Evolutionary conservation across 1,284 basidiomycete genomes (phyloP).

Genomic region (Ceratobasidium sp.): DNA sequence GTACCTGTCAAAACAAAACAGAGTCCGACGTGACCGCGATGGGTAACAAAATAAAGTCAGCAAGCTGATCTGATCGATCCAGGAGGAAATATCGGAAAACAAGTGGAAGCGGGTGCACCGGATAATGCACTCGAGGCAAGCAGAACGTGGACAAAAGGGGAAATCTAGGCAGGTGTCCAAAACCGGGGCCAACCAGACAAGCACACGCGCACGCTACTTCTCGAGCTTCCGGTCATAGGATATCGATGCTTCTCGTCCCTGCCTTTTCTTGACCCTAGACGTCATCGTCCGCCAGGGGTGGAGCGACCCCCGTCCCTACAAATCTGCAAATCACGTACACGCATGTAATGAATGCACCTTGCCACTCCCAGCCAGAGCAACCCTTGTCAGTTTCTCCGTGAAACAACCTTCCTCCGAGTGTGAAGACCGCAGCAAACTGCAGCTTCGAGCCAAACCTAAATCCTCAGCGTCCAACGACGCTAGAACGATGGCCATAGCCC

Average conservation of each 20-base stretch:
- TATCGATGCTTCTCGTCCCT: background rate
- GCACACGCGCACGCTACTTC: background rate
- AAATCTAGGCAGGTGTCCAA: background rate
- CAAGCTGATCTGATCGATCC: background rate
- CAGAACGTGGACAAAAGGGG: background rate
- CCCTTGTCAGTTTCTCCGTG: no score
- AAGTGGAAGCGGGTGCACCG: no score
- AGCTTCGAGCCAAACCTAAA: no score
- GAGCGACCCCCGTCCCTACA: no score
- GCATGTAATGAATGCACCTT: no score
- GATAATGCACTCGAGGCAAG: background rate
- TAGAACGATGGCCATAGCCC: no score
- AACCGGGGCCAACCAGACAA: background rate
- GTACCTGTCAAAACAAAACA: conserved; percentile 57
- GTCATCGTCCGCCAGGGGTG: background rate
- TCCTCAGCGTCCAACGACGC: no score
- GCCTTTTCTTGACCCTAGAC: background rate
- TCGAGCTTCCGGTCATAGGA: background rate
- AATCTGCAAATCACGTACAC: no score
- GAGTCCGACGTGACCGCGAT: background rate
- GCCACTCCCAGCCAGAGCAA: no score
- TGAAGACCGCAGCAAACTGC: no score
- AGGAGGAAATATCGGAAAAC: no score
- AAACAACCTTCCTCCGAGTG: no score
- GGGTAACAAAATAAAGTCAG: conserved; percentile 21